Conservation (phyloP, 441 rosid genomes). For the Raphanus hybrid region DNA sequence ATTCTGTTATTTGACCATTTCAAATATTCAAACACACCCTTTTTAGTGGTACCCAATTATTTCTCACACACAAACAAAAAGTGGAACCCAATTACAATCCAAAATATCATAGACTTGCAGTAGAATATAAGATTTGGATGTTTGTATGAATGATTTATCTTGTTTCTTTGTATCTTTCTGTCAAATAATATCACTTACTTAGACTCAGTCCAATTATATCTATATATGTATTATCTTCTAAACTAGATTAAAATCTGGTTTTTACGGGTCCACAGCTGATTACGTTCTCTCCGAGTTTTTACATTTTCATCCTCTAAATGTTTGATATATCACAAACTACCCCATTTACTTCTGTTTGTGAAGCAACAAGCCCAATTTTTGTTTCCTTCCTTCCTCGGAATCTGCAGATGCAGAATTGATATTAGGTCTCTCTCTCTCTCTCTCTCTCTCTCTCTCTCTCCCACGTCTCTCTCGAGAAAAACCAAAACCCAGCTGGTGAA, state of each 20-base stretch:
- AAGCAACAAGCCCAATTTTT: slow-evolving; percentile 4
- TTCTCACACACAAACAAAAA: neutral
- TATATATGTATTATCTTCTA: neutral
- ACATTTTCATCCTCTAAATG: neutral
- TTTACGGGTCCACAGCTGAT: slow-evolving; percentile 19
- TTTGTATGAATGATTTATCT: neutral
- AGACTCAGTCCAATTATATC: neutral
- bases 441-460: neutral
- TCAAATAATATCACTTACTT: neutral
- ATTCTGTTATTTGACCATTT: neutral
- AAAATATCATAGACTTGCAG: neutral
- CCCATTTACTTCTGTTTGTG: slow-evolving; percentile 9
- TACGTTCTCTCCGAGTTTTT: slow-evolving; percentile 1
- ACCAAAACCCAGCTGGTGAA: slow-evolving; percentile 29
- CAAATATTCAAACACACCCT: neutral
- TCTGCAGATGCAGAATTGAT: slow-evolving; percentile 28
- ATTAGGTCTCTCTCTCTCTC: slow-evolving; percentile 38
- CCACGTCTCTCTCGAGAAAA: slow-evolving; percentile 28
- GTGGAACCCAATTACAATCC: slow-evolving; percentile 2
- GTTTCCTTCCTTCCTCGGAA: slow-evolving; percentile 36
- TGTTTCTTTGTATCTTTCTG: neutral
- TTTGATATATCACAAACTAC: neutral
- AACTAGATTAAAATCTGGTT: neutral
- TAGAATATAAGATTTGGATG: neutral
- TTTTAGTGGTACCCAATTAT: slow-evolving; percentile 8